These are phyloP conservation scores for Cochlearia excelsa DNA, from an alignment of 345 rosid genomes.

Conservation along the genomic window DNA sequence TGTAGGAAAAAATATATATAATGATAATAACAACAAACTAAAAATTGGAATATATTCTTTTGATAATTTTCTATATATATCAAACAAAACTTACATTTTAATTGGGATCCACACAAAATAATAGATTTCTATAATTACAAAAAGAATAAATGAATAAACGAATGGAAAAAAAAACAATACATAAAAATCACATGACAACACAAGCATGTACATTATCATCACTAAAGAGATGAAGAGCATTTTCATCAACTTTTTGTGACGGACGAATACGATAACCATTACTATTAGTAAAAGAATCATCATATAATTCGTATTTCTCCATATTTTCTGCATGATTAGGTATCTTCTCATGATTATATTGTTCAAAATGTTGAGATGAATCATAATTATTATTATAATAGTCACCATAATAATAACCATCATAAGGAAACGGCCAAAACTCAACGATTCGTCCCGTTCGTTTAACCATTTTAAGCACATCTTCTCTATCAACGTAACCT, in stretches of 20 bases:
- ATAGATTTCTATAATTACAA: not conserved
- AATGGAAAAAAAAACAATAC: not conserved
- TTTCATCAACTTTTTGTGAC: conserved; percentile 40
- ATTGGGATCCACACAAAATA: too few relatives aligned
- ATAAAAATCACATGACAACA: conserved; percentile 30
- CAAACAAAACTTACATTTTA: too few relatives aligned
- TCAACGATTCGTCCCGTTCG: conserved; percentile 76
- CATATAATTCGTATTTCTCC: conserved; percentile 22
- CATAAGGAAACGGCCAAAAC: conserved; percentile 83
- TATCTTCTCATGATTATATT: conserved; percentile 34
- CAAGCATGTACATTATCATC: conserved; percentile 84
- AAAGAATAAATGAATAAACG: conserved; percentile 25
- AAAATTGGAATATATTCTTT: too few relatives aligned
- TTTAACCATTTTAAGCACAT: conserved; percentile 63
- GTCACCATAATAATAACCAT: conserved; percentile 59
- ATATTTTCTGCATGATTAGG: conserved; percentile 4
- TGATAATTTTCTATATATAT: too few relatives aligned
- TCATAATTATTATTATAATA: conserved; percentile 50
- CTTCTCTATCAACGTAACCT: conserved; percentile 61
- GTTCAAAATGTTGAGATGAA: conserved; percentile 50
- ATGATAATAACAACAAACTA: too few relatives aligned
- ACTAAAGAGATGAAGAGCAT: conserved; percentile 69
- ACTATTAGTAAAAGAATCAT: conserved; percentile 11
- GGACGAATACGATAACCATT: conserved; percentile 21
- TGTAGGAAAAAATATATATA: too few relatives aligned